Evolutionary conservation across 1,139 yeast genomes (phyloP).

Genomic region (Petasospora fabianii): DNA sequence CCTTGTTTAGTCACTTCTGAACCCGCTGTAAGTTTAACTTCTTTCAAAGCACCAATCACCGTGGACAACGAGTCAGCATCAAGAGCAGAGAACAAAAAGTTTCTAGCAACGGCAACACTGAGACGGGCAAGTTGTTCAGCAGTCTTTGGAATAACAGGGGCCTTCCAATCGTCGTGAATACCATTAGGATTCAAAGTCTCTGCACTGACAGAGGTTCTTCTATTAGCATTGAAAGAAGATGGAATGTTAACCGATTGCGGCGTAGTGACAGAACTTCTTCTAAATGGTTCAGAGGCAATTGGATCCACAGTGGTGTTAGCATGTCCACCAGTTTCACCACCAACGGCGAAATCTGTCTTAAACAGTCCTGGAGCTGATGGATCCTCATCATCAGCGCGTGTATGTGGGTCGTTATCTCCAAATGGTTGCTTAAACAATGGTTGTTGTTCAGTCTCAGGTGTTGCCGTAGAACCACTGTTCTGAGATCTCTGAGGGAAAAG

Average conservation of each 20-base stretch:
- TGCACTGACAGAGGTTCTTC: constrained; percentile 86
- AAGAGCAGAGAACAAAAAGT: constrained; percentile 79
- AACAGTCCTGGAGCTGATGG: constrained; percentile 21
- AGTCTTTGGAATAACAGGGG: constrained; percentile 57
- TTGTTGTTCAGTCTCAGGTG: constrained; percentile 9
- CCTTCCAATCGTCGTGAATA: constrained; percentile 65
- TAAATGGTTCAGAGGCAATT: constrained; percentile 15
- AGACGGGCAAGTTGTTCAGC: constrained; percentile 65
- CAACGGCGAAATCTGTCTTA: constrained; percentile 35
- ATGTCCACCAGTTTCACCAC: constrained; percentile 27
- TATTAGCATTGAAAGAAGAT: constrained; percentile 65
- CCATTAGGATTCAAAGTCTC: constrained; percentile 47
- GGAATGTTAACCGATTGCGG: constrained; percentile 37
- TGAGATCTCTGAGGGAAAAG: constrained; percentile 38
- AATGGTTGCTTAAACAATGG: constrained; percentile 58
- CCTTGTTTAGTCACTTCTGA: constrained; percentile 84
- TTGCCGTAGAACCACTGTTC: constrained; percentile 13
- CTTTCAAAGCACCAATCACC: constrained; percentile 78
- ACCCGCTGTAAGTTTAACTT: constrained; percentile 57
- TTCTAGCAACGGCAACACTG: constrained; percentile 67
- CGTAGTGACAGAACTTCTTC: constrained; percentile 21
- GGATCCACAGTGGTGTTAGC: constrained; percentile 28
- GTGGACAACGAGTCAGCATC: constrained; percentile 69
- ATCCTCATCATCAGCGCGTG: constrained; percentile 31
- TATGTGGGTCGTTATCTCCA: constrained; percentile 60